These are phyloP conservation scores for Amanita jacksonii DNA, from an alignment of 768 basidiomycete species.

Conservation along the genomic window DNA sequence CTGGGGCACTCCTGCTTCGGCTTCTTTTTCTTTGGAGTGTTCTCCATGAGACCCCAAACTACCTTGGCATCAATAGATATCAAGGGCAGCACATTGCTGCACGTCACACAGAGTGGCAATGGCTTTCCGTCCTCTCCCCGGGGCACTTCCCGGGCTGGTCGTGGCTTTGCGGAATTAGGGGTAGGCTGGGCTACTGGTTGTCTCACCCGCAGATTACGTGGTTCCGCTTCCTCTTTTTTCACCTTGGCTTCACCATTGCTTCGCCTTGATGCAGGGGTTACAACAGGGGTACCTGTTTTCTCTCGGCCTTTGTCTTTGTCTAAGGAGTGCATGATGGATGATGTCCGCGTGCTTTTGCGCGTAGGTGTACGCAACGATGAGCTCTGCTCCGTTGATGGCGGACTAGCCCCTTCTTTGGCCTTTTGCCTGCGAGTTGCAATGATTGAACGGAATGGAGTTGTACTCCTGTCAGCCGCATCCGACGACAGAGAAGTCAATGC, in stretches of 20 bases:
- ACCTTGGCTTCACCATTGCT: conserved; percentile 25
- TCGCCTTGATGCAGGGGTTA: conserved; percentile 20
- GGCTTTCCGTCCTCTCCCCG: conserved; percentile 57
- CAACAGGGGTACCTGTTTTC: conserved; percentile 19
- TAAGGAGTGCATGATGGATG: conserved; percentile 18
- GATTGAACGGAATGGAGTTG: conserved; percentile 40
- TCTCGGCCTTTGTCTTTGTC: conserved; percentile 30
- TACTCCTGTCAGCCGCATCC: not conserved
- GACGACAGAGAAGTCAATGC: conserved; percentile 33
- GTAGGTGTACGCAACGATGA: conserved; percentile 12
- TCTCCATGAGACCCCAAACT: conserved; percentile 63
- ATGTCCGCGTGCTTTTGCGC: conserved; percentile 26
- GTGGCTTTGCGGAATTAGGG: conserved; percentile 23
- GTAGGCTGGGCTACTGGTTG: conserved; percentile 18
- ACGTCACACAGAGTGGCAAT: conserved; percentile 64
- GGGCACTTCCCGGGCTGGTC: conserved; percentile 26
- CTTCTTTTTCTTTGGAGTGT: conserved; percentile 47
- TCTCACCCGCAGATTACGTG: conserved; percentile 41
- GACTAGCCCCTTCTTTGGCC: conserved; percentile 19
- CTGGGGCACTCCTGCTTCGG: conserved; percentile 65
- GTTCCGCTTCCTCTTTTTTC: conserved; percentile 45
- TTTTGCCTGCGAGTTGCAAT: conserved; percentile 55
- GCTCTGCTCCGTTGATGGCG: conserved; percentile 10
- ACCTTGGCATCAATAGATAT: conserved; percentile 68
- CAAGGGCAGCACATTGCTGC: conserved; percentile 61